Evolutionary conservation across 305 asterid genomes (phyloP).

Genomic region (Fraxinus angustifolia): DNA sequence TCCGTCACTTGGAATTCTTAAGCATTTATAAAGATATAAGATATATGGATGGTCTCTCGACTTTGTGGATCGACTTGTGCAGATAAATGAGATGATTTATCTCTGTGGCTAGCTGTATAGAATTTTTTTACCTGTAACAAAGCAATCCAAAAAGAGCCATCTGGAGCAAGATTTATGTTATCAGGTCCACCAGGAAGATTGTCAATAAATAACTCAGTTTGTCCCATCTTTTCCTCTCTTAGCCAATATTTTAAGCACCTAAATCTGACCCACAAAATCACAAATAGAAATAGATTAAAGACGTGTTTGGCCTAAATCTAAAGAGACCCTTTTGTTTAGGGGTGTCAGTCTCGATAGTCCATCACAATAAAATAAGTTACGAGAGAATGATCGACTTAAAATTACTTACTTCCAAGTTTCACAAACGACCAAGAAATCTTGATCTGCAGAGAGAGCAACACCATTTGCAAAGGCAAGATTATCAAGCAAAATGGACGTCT

Average conservation of each 20-base stretch:
- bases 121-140: constrained; percentile 38
- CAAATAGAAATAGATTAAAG: neutral
- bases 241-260: constrained; percentile 73
- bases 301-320: neutral
- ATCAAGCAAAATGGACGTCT: constrained; percentile 42
- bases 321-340: neutral
- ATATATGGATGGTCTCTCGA: neutral
- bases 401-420: constrained; percentile 67
- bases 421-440: constrained; percentile 59
- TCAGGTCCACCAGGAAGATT: constrained; percentile 69
- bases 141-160: constrained; percentile 81
- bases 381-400: neutral
- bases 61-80: neutral
- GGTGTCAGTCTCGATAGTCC: neutral
- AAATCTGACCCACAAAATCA: constrained; percentile 29
- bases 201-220: constrained; percentile 51
- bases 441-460: constrained; percentile 50
- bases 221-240: constrained; percentile 43
- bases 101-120: neutral
- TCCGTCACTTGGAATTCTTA: neutral
- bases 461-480: constrained; percentile 68
- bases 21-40: neutral
- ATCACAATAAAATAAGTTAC: neutral
- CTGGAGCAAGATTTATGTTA: constrained; percentile 73
- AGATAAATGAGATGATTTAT: neutral